Conservation (phyloP, 495 filamentous ascomycete species). For the Penicillium longicatenatum region DNA sequence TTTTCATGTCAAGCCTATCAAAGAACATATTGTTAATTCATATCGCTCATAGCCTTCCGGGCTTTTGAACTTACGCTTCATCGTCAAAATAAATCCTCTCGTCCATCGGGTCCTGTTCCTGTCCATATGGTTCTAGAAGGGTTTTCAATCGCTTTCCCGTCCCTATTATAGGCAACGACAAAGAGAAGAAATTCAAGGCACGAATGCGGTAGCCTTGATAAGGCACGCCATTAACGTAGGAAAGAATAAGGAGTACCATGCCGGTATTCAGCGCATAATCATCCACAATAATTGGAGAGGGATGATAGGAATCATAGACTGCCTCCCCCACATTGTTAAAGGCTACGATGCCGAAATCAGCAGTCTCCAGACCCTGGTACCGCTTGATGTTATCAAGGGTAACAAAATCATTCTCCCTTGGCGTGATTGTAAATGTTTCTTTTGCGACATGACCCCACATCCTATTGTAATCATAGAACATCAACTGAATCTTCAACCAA, state of each 20-base stretch:
- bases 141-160: background rate
- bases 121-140: background rate
- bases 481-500: conserved; percentile 4
- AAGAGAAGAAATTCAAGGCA: background rate
- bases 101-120: background rate
- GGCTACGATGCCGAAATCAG: background rate
- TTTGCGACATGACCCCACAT: background rate
- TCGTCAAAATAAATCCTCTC: background rate
- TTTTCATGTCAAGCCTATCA: conserved; percentile 1
- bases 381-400: conserved; percentile 3
- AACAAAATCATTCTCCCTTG: background rate
- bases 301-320: background rate
- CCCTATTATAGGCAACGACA: background rate
- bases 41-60: background rate
- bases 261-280: conserved; percentile 1
- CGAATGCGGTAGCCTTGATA: background rate
- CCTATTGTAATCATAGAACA: conserved; percentile 3
- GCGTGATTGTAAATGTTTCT: conserved; percentile 4
- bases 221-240: background rate
- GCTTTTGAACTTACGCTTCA: background rate
- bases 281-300: conserved; percentile 1
- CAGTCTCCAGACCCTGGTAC: conserved; percentile 1
- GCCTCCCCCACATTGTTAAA: conserved; percentile 1
- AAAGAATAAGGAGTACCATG: background rate
- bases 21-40: conserved; percentile 2